These are phyloP conservation scores for Cynara cardunculus DNA, from an alignment of 129 eudicot genomes.

Conservation along the genomic window DNA sequence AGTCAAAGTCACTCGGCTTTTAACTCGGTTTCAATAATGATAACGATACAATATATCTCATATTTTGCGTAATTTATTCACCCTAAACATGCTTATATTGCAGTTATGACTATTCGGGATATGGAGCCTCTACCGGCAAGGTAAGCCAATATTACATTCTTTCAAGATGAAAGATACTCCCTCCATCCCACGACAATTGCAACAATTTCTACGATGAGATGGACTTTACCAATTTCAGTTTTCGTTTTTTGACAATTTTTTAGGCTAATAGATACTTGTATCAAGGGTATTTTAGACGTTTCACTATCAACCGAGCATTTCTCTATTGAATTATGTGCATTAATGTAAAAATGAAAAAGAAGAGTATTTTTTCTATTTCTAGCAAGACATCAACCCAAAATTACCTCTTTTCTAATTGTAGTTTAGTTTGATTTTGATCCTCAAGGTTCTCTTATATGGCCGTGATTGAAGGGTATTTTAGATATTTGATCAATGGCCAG, in stretches of 20 bases:
- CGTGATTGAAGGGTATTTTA: not conserved
- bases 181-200: not conserved
- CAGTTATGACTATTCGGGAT: conserved; percentile 99
- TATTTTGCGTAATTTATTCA: not conserved
- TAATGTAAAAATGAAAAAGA: not conserved
- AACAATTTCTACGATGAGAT: not conserved
- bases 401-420: not conserved
- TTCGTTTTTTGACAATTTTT: not conserved
- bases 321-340: not conserved
- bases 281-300: not conserved
- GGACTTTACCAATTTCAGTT: not conserved
- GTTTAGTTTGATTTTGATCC: not conserved
- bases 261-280: not conserved
- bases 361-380: not conserved
- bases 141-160: conserved; percentile 36
- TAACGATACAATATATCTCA: not conserved
- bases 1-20: not conserved
- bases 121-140: conserved; percentile 97
- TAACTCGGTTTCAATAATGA: not conserved
- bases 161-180: not conserved
- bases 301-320: not conserved
- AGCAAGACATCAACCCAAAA: not conserved
- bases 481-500: not conserved
- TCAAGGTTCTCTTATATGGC: not conserved
- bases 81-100: conserved; percentile 26